phyloP scores from a whole-genome alignment of 106 monocot species.

The Allium sativum region DNA sequence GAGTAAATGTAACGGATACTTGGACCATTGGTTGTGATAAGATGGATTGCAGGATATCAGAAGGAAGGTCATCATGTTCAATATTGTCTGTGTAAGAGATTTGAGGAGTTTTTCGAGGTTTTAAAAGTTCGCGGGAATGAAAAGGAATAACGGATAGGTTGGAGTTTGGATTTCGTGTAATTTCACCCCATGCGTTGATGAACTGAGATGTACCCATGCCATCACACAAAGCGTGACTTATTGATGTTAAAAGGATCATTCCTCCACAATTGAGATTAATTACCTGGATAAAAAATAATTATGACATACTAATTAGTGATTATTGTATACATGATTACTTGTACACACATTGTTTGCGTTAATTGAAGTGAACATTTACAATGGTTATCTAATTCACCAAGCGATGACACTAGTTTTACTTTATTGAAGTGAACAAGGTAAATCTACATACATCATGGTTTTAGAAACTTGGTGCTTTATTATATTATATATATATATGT shows the following conservation, averaged over 20 bases:
- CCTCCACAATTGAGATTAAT: constrained; percentile 77
- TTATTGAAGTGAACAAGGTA: no score
- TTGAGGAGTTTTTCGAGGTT: constrained; percentile 28
- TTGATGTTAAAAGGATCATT: constrained; percentile 59
- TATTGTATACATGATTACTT: no score
- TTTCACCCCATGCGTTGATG: constrained; percentile 61
- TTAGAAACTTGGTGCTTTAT: no score
- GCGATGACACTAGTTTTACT: no score
- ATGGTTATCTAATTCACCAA: no score
- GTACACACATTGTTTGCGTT: no score
- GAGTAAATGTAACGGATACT: constrained; percentile 48
- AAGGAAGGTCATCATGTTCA: constrained; percentile 18
- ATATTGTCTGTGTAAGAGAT: constrained; percentile 24
- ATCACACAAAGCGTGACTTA: constrained; percentile 73
- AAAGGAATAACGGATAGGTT: constrained; percentile 22
- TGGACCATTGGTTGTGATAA: constrained; percentile 47
- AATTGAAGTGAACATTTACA: no score
- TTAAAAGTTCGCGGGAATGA: constrained; percentile 46
- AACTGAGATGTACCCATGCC: constrained; percentile 66
- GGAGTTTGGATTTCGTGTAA: constrained; percentile 17
- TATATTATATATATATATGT: no score
- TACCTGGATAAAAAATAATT: constrained; percentile 25
- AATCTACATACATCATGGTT: no score
- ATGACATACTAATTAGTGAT: no score
- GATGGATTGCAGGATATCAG: constrained; percentile 25